A percentile compares a stretch with the other conserved stretches of the same genome.
Conservation (phyloP, 805 yeast species). For the Trichomonascus vanleenenianus region DNA sequence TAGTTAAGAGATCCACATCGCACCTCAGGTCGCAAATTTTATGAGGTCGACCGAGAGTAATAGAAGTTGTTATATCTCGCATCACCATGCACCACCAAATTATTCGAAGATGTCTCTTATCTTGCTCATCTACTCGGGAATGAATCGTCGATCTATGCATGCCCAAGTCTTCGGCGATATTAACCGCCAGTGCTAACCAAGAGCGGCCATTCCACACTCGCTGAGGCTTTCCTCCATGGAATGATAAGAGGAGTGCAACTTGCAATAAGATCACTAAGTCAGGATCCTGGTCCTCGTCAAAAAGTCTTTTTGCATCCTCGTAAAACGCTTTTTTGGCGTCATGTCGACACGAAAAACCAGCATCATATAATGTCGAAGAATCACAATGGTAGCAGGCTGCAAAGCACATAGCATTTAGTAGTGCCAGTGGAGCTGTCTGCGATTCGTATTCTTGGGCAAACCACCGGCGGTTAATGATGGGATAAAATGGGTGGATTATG, state of each 20-base stretch:
- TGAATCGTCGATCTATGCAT: slow-evolving; percentile 9
- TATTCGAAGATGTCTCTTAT: slow-evolving; percentile 5
- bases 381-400: slow-evolving; percentile 10
- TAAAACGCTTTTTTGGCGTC: slow-evolving; percentile 34
- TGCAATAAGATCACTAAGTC: slow-evolving; percentile 57
- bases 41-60: slow-evolving; percentile 11
- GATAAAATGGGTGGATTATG: slow-evolving; percentile 12
- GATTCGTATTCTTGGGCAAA: slow-evolving; percentile 7
- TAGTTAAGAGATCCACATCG: slow-evolving; percentile 11
- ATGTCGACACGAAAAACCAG: slow-evolving; percentile 1
- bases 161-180: slow-evolving; percentile 14
- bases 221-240: slow-evolving; percentile 69
- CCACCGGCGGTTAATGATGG: slow-evolving; percentile 7
- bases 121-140: slow-evolving; percentile 2
- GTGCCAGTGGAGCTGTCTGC: slow-evolving; percentile 5
- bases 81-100: slow-evolving; percentile 13
- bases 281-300: slow-evolving; percentile 58
- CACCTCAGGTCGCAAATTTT: slow-evolving; percentile 6
- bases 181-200: slow-evolving; percentile 14
- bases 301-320: slow-evolving; percentile 65
- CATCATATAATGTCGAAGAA: slow-evolving; percentile 32
- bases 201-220: slow-evolving; percentile 27
- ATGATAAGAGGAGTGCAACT: slow-evolving; percentile 51
- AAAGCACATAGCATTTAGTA: slow-evolving; percentile 13
- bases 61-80: slow-evolving; percentile 9